Evolutionary conservation across 1,284 basidiomycete genomes (phyloP).

Genomic region (Leccinum subfulvum): DNA sequence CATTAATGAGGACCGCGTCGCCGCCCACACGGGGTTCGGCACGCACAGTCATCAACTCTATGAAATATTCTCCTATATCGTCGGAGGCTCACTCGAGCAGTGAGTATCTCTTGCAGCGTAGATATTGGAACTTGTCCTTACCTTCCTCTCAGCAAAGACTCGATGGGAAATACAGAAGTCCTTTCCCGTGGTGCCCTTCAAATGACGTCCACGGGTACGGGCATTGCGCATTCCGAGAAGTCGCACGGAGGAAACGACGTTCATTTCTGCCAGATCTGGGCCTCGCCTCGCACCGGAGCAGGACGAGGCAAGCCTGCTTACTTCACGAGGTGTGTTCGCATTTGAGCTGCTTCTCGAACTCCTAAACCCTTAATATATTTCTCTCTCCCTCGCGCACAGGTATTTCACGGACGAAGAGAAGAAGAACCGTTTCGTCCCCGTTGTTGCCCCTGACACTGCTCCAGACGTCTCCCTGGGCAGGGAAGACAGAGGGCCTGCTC

Average conservation of each 20-base stretch:
- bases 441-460: conserved; percentile 69
- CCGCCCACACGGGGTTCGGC: conserved; percentile 77
- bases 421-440: conserved; percentile 59
- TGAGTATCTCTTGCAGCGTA: conserved; percentile 33
- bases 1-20: conserved; percentile 91
- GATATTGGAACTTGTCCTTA: conserved; percentile 5
- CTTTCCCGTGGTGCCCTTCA: conserved; percentile 87
- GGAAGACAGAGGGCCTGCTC: conserved; percentile 71
- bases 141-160: conserved; percentile 61
- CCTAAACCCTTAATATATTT: neutral
- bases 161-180: conserved; percentile 86
- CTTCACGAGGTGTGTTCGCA: conserved; percentile 59
- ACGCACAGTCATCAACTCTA: conserved; percentile 83
- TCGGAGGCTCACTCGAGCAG: conserved; percentile 79
- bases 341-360: neutral
- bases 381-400: conserved; percentile 27
- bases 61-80: conserved; percentile 90
- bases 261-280: conserved; percentile 91
- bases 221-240: conserved; percentile 83
- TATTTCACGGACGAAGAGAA: conserved; percentile 84
- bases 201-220: conserved; percentile 87
- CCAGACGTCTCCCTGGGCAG: conserved; percentile 57
- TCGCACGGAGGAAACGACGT: conserved; percentile 57
- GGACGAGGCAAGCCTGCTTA: conserved; percentile 67
- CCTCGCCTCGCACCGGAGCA: conserved; percentile 53